These are phyloP conservation scores for Mycotypha africana DNA, from an alignment of 371 early-diverging fungal genomes.

Conservation along the genomic window DNA sequence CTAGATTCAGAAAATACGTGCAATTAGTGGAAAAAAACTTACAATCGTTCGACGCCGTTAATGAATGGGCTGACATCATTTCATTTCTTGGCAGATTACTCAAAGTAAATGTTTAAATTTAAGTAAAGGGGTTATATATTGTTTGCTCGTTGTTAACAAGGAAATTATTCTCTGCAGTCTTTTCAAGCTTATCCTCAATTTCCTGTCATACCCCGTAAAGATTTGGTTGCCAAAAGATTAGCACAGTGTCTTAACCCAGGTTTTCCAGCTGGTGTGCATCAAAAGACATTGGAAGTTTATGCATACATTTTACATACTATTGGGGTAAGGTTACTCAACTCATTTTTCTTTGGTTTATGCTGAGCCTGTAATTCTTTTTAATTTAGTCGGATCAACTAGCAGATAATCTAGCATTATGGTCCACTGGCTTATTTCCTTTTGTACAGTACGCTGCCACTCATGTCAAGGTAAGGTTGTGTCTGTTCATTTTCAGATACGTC, in stretches of 20 bases:
- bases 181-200: conserved; percentile 80
- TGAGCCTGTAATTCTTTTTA: too few species aligned
- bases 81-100: conserved; percentile 82
- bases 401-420: conserved; percentile 81
- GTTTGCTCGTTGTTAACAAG: too few species aligned
- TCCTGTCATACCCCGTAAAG: conserved; percentile 77
- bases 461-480: conserved; percentile 57
- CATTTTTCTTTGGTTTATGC: too few species aligned
- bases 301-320: conserved; percentile 80
- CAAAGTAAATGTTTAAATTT: conserved; percentile 61
- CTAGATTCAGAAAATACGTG: conserved; percentile 75
- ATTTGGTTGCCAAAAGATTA: conserved; percentile 89
- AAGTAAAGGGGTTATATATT: too few species aligned
- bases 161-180: conserved; percentile 47
- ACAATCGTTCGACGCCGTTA: conserved; percentile 87
- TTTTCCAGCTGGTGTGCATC: conserved; percentile 98
- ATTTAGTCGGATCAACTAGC: conserved; percentile 67
- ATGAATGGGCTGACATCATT: conserved; percentile 95
- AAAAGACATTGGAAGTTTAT: conserved; percentile 93
- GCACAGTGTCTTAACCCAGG: conserved; percentile 98
- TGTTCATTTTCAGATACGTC: conserved; percentile 2
- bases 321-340: conserved; percentile 60
- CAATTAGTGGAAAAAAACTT: conserved; percentile 81
- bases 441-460: conserved; percentile 80
- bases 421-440: conserved; percentile 90